Conservation (phyloP, 805 yeast genomes). For the Saccharomycopsis oosterbeekiorum region DNA sequence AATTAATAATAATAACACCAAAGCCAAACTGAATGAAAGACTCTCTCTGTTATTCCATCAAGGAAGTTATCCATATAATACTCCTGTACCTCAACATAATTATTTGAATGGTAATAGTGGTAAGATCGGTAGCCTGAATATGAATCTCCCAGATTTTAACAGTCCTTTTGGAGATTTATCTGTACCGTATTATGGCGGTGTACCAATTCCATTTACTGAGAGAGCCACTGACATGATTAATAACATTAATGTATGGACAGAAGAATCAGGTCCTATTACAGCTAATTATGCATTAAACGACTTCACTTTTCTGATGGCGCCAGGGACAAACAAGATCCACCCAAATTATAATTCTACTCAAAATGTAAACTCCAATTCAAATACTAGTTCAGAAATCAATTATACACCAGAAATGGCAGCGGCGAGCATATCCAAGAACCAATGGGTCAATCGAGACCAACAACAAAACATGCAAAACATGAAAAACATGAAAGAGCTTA, state of each 20-base stretch:
- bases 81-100: neutral
- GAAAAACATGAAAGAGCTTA: neutral
- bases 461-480: neutral
- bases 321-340: neutral
- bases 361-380: neutral
- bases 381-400: neutral
- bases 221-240: constrained; percentile 52
- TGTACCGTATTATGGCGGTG: neutral
- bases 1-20: neutral
- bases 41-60: neutral
- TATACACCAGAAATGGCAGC: neutral
- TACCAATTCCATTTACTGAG: constrained; percentile 25
- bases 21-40: neutral
- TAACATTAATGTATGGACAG: constrained; percentile 54
- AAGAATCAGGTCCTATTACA: constrained; percentile 30
- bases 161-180: neutral
- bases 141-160: neutral
- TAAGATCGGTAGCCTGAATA: neutral
- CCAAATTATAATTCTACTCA: neutral
- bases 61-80: neutral
- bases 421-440: neutral
- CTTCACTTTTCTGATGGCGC: constrained; percentile 25
- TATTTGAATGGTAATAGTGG: neutral
- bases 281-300: constrained; percentile 19
- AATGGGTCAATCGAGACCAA: neutral